A percentile compares a stretch with the other conserved stretches of the same genome.
These are phyloP conservation scores for Zoysia japonica DNA, from an alignment of 176 grass and related monocot genomes.

Conservation along the genomic window DNA sequence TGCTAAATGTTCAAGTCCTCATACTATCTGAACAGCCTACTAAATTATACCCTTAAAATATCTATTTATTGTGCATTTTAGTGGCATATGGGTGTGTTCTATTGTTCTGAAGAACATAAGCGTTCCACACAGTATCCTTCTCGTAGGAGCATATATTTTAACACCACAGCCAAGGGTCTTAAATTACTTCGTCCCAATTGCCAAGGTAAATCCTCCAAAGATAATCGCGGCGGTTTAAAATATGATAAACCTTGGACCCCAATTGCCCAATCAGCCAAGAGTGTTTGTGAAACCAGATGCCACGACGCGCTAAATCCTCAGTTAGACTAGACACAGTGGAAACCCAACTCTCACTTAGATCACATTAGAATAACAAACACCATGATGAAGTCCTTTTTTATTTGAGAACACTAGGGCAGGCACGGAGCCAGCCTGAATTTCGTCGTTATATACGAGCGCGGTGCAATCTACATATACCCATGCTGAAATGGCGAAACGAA, in stretches of 20 bases:
- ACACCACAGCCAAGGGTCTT: background rate
- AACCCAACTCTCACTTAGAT: background rate
- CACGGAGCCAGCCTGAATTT: background rate
- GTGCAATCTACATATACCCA: background rate
- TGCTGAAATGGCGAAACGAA: background rate
- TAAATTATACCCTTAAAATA: background rate
- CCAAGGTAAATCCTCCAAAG: background rate
- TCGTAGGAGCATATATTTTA: background rate
- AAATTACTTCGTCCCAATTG: background rate
- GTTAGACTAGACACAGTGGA: background rate
- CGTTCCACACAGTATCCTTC: background rate
- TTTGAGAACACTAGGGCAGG: background rate
- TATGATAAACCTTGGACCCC: background rate
- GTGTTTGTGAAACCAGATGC: background rate
- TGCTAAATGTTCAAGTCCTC: slow-evolving; percentile 6
- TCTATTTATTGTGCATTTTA: background rate
- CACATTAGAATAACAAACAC: background rate
- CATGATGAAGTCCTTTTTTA: background rate
- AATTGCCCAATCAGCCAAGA: background rate
- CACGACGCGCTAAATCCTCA: background rate
- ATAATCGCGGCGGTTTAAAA: background rate
- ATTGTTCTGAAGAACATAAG: background rate
- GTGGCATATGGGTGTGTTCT: background rate
- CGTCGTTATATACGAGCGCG: background rate
- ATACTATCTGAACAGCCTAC: background rate